phyloP scores from a whole-genome alignment of 129 eudicot species.

The Escallonia rubra region DNA sequence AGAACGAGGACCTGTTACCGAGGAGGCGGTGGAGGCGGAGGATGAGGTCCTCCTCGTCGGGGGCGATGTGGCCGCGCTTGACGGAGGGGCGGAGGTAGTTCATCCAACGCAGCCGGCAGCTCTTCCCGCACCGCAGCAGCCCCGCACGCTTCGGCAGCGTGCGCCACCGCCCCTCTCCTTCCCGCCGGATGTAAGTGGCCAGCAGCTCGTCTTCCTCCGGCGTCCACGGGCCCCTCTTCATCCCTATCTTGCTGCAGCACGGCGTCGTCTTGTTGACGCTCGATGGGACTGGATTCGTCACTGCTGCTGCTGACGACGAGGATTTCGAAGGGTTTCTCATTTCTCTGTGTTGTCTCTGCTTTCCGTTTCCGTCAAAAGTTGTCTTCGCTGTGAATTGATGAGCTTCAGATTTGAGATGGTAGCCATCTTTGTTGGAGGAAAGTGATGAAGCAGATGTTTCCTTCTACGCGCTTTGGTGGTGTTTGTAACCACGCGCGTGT shows the following conservation, averaged over 20 bases:
- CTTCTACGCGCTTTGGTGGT: no score
- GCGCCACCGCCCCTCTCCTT: slow-evolving; percentile 67
- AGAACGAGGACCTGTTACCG: slow-evolving; percentile 47
- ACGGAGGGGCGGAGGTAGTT: slow-evolving; percentile 66
- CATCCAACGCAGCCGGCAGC: slow-evolving; percentile 88
- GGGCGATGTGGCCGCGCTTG: slow-evolving; percentile 57
- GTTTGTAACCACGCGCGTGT: no score
- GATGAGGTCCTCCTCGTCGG: slow-evolving; percentile 76
- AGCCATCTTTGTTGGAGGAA: no score
- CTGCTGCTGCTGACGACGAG: no score
- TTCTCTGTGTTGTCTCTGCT: no score
- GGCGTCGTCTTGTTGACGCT: slow-evolving; percentile 7
- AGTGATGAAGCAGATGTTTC: no score
- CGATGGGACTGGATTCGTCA: not conserved
- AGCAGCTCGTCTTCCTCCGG: slow-evolving; percentile 61
- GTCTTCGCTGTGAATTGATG: no score
- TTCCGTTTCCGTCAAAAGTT: no score
- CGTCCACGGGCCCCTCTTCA: slow-evolving; percentile 76
- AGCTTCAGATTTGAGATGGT: no score
- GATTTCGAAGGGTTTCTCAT: no score
- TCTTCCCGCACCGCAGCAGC: slow-evolving; percentile 61
- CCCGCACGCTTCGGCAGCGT: slow-evolving; percentile 56
- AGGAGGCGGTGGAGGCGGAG: slow-evolving; percentile 74
- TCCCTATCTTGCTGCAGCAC: slow-evolving; percentile 30
- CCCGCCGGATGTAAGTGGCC: slow-evolving; percentile 35